Percentiles rank a stretch among this genome's conserved stretches.
phyloP scores from a whole-genome alignment of 2,329 filamentous ascomycete species.

The Claviceps sp. region DNA sequence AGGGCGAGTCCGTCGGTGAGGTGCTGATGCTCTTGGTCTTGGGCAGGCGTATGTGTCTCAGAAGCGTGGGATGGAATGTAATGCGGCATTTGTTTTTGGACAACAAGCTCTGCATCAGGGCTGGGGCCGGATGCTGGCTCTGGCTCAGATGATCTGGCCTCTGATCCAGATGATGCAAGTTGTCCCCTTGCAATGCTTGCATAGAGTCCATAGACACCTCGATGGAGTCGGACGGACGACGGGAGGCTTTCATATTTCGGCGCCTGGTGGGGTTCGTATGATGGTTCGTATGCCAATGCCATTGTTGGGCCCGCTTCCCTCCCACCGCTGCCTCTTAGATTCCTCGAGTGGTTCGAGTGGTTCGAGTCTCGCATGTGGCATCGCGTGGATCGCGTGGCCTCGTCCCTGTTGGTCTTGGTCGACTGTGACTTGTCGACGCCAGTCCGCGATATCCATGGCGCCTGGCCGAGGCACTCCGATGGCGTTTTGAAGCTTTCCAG shows the following conservation, averaged over 20 bases:
- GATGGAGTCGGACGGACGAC: background rate
- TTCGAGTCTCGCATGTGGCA: background rate
- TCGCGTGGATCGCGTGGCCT: background rate
- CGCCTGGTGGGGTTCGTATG: background rate
- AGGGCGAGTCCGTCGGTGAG: slow-evolving; percentile 28
- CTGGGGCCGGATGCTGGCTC: background rate
- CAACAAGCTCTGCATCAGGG: too few species aligned
- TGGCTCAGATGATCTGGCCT: background rate
- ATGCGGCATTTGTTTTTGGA: background rate
- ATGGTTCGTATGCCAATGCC: background rate
- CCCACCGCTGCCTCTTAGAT: background rate
- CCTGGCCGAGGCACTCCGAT: background rate
- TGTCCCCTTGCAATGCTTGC: background rate
- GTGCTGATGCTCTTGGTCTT: slow-evolving; percentile 4
- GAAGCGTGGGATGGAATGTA: background rate
- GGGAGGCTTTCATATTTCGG: background rate
- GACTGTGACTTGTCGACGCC: background rate
- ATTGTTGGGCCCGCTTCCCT: background rate
- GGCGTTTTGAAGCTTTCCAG: slow-evolving; percentile 5
- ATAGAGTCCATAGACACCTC: background rate
- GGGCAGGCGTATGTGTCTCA: background rate
- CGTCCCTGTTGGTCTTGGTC: background rate
- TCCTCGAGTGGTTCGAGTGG: too few species aligned
- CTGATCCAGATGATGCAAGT: background rate
- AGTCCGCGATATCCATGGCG: slow-evolving; percentile 2